phyloP scores from a whole-genome alignment of 2,329 filamentous ascomycete species.

The Ophiocordyceps polyrhachis-furcata region DNA sequence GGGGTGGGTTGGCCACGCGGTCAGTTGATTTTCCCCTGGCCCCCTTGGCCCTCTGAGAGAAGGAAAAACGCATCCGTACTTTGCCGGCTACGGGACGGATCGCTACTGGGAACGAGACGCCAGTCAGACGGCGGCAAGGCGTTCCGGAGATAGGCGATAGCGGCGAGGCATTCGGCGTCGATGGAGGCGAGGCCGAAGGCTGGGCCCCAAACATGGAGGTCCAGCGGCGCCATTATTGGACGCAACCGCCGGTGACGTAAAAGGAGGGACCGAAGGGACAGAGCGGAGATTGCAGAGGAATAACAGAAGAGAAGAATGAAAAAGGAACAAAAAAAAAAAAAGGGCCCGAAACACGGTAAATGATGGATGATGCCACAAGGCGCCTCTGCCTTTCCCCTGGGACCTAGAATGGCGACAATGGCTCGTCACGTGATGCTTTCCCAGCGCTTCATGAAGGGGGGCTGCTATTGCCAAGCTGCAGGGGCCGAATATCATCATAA shows the following conservation, averaged over 20 bases:
- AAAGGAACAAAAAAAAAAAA: not conserved
- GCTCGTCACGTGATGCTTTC: too few relatives aligned
- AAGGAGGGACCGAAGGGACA: too few relatives aligned
- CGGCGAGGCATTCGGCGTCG: conserved; percentile 75
- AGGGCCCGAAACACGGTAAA: not conserved
- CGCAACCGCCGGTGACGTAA: conserved; percentile 3
- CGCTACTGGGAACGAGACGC: conserved; percentile 55
- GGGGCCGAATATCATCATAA: too few relatives aligned
- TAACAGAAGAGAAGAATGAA: not conserved
- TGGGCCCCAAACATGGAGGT: conserved; percentile 80
- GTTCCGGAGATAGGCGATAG: conserved; percentile 56
- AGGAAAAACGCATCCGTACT: too few relatives aligned
- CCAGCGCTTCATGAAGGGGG: too few relatives aligned
- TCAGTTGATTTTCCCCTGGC: too few relatives aligned
- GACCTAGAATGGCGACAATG: too few relatives aligned
- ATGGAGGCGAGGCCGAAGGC: conserved; percentile 81
- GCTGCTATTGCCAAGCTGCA: too few relatives aligned
- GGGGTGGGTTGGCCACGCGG: conserved; percentile 5
- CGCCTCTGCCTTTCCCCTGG: too few relatives aligned
- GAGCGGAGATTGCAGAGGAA: not conserved
- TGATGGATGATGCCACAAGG: too few relatives aligned
- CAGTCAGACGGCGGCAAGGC: conserved; percentile 39
- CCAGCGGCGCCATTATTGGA: conserved; percentile 13
- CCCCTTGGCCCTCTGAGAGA: too few relatives aligned
- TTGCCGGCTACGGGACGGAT: conserved; percentile 50